Evolutionary conservation across 257 asterid species (phyloP).

Genomic region (Ballota nigra): DNA sequence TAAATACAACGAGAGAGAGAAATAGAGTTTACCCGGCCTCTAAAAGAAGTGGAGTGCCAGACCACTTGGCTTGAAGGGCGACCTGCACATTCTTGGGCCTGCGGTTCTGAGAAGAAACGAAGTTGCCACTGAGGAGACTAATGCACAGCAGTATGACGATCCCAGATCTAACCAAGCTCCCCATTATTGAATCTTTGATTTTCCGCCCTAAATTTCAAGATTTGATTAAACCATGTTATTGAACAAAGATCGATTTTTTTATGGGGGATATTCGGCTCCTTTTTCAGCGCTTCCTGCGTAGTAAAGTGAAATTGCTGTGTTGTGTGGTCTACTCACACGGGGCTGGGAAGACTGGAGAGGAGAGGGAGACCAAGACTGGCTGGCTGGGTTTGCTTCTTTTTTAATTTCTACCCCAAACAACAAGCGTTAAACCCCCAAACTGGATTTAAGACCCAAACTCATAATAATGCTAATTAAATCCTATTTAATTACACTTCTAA

Average conservation of each 20-base stretch:
- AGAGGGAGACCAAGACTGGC: neutral
- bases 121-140: conserved; percentile 36
- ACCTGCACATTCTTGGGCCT: conserved; percentile 95
- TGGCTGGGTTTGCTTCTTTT: neutral
- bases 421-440: conserved; percentile 6
- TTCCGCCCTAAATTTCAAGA: conserved; percentile 18
- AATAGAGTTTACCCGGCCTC: conserved; percentile 80
- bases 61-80: conserved; percentile 95
- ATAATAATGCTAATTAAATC: neutral
- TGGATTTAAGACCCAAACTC: neutral
- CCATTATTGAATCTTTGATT: conserved; percentile 50
- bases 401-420: neutral
- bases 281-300: neutral
- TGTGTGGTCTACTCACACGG: neutral
- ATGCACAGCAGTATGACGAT: conserved; percentile 36
- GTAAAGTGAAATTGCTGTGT: neutral
- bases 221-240: conserved; percentile 35
- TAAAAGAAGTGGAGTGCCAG: conserved; percentile 84
- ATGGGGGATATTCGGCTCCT: neutral
- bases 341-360: neutral
- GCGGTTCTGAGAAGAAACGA: conserved; percentile 53
- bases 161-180: conserved; percentile 62
- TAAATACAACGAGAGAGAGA: neutral
- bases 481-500: neutral
- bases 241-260: conserved; percentile 24